A percentile compares a stretch with the other conserved stretches of the same genome.
phyloP scores from a whole-genome alignment of 2,329 filamentous ascomycete species.

The Zasmidium citrigriseum region DNA sequence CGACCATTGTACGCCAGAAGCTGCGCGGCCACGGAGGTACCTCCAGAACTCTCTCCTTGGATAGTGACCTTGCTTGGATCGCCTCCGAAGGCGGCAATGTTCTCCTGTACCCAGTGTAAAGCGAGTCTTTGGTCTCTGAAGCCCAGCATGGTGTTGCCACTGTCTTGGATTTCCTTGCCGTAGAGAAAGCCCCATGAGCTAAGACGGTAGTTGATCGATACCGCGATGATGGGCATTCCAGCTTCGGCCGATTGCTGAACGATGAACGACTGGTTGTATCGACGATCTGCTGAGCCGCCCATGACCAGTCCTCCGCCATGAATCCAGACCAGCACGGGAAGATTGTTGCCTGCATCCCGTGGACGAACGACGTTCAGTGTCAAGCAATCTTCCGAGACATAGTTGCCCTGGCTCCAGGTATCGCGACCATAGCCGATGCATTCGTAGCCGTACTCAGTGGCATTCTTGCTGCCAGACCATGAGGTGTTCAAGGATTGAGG shows the following conservation, averaged over 20 bases:
- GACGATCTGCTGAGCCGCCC: conserved; percentile 26
- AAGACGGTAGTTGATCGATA: conserved; percentile 65
- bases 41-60: conserved; percentile 32
- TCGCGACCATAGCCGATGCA: conserved; percentile 54
- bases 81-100: conserved; percentile 33
- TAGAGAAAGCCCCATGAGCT: conserved; percentile 69
- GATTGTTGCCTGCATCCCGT: conserved; percentile 7
- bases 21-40: conserved; percentile 52
- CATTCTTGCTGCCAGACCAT: conserved; percentile 45
- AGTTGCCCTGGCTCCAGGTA: conserved; percentile 27
- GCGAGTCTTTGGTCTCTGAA: conserved; percentile 37
- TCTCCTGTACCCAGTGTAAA: conserved; percentile 44
- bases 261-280: conserved; percentile 33
- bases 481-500: conserved; percentile 52
- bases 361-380: conserved; percentile 27
- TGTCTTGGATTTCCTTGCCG: conserved; percentile 52
- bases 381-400: conserved; percentile 29
- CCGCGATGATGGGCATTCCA: conserved; percentile 50
- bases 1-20: conserved; percentile 56
- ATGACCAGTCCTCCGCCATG: conserved; percentile 28
- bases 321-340: conserved; percentile 27
- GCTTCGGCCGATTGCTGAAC: conserved; percentile 27
- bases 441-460: conserved; percentile 48
- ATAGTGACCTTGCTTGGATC: conserved; percentile 30
- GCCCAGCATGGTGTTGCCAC: conserved; percentile 53